Evolutionary conservation across 1,284 basidiomycete genomes (phyloP).

Genomic region (Tilletia horrida): DNA sequence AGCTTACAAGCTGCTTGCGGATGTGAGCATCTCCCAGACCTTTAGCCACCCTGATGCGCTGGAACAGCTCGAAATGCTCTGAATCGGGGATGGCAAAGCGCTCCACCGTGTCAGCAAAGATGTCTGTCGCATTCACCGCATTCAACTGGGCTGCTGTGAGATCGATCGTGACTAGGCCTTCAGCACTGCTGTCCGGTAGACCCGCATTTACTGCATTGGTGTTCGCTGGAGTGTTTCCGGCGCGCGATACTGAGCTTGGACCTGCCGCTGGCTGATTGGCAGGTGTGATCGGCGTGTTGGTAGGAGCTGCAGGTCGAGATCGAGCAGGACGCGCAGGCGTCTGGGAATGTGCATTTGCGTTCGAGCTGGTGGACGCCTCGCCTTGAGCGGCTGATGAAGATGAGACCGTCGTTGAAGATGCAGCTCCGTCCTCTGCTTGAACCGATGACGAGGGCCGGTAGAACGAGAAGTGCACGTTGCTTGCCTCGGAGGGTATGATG

Average conservation of each 20-base stretch:
- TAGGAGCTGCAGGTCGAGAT: neutral
- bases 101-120: slow-evolving; percentile 72
- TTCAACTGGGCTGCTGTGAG: slow-evolving; percentile 28
- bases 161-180: slow-evolving; percentile 43
- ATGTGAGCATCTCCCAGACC: slow-evolving; percentile 65
- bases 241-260: neutral
- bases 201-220: slow-evolving; percentile 16
- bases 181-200: slow-evolving; percentile 23
- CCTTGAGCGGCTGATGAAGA: neutral
- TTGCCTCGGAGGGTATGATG: slow-evolving; percentile 48
- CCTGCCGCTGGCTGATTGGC: neutral
- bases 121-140: slow-evolving; percentile 39
- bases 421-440: slow-evolving; percentile 26
- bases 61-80: slow-evolving; percentile 84
- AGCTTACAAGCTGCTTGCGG: slow-evolving; percentile 74
- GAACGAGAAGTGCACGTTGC: slow-evolving; percentile 57
- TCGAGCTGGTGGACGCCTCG: neutral
- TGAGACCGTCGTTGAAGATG: neutral
- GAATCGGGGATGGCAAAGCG: slow-evolving; percentile 72
- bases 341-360: neutral
- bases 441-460: slow-evolving; percentile 39
- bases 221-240: neutral
- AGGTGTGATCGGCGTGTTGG: neutral
- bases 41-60: slow-evolving; percentile 76
- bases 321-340: slow-evolving; percentile 9